Evolutionary conservation across 352 stramenopile species (phyloP), one percentile per base, ranked within the genome.

Genomic region (Thalassiosira hispida): DNA sequence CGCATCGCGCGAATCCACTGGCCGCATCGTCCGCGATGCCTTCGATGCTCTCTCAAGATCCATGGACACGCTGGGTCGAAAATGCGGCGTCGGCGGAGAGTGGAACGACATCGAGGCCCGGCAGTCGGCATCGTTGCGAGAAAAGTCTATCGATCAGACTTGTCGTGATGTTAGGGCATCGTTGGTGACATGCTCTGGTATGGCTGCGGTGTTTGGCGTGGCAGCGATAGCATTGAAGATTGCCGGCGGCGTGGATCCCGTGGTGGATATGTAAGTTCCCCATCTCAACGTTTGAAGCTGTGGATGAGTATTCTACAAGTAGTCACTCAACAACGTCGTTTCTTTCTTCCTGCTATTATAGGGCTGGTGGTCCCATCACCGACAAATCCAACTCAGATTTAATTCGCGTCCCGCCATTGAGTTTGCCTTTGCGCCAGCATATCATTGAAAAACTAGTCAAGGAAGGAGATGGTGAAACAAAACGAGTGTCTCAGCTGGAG

Each of bases 101-200:
- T 94, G 89, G 89, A 85, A 90, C 52, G 77, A 94, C 65, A 73
- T 78, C 16, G 84, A 92, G 84, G 53, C 81, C n/a, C n/a, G n/a
- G 25, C 46, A 74, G 40, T 87, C 82, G 23, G 9, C 75, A 14
- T 81, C 68, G n/a, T 56, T 94, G 1, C 81, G 89, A 47, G 71
- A 90, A 65, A 82, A 85, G 71, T 79, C 86, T 1, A 81, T 92
- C 53, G 68, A 86, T 61, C 51, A 81, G 23, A 79, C 89, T 33
- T 91, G 79, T 74, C 49, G 57, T 12, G 86, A 94, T 85, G 81
- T 87, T 16, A 63, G 68, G 40, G 55, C 77, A 23, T 91, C 83
- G 16, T 62, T 94, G 22, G 83, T 85, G 35, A 89, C 72, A 47
- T 90, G 85, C 68, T 91, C 77, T 79, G 86, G 83, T n/a, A 91